phyloP scores from a whole-genome alignment of 352 stramenopile genomes.

The Phytophthora meadii region DNA sequence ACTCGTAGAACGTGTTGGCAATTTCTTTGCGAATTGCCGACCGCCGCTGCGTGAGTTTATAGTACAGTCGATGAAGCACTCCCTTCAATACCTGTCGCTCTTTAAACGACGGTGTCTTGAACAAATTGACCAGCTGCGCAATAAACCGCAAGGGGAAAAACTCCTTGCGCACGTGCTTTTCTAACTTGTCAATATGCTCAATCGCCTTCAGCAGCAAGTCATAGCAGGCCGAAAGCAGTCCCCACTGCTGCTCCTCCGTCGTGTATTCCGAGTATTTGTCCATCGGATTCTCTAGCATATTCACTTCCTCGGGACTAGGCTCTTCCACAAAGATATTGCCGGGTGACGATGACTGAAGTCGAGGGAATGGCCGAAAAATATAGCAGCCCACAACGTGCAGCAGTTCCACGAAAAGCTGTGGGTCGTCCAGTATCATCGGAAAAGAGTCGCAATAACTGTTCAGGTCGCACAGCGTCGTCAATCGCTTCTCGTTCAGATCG shows the following conservation, averaged over 20 bases:
- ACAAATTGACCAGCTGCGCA: constrained; percentile 80
- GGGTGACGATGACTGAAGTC: constrained; percentile 55
- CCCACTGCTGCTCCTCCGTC: constrained; percentile 84
- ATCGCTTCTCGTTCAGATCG: constrained; percentile 83
- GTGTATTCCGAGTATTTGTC: constrained; percentile 89
- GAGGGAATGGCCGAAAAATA: constrained; percentile 83
- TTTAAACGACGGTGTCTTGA: constrained; percentile 89
- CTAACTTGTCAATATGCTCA: constrained; percentile 90
- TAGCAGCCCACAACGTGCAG: constrained; percentile 82
- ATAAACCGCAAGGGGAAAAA: constrained; percentile 87
- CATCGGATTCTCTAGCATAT: constrained; percentile 71
- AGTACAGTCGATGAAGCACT: constrained; percentile 89
- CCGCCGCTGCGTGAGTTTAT: constrained; percentile 90
- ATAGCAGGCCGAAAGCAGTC: constrained; percentile 80
- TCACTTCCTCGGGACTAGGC: constrained; percentile 62
- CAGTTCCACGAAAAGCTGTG: constrained; percentile 83
- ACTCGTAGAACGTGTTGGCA: constrained; percentile 90
- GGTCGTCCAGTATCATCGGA: constrained; percentile 81
- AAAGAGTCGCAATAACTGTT: constrained; percentile 89
- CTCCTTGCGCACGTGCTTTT: constrained; percentile 88
- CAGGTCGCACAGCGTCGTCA: constrained; percentile 84
- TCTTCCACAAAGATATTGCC: constrained; percentile 89
- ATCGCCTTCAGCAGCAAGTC: constrained; percentile 86
- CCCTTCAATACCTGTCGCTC: constrained; percentile 88
- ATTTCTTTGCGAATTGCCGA: constrained; percentile 90